A percentile compares a stretch with the other conserved stretches of the same genome.
Conservation (phyloP, 2,329 filamentous ascomycete species). For the Lachnellula occidentalis region DNA sequence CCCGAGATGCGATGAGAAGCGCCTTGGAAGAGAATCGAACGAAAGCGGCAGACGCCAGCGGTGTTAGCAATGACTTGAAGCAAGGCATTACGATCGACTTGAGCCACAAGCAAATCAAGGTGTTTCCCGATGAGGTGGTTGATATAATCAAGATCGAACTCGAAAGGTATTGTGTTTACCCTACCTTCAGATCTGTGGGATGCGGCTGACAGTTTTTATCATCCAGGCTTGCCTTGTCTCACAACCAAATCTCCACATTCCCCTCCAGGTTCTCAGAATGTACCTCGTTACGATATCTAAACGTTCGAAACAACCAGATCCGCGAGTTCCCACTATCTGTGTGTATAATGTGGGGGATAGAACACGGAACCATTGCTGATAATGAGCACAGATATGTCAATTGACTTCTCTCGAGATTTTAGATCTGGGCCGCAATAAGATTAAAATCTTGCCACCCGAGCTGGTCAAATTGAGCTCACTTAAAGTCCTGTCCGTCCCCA, state of each 20-base stretch:
- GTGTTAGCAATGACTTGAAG: slow-evolving; percentile 55
- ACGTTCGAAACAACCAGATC: slow-evolving; percentile 72
- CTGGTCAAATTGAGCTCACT: slow-evolving; percentile 77
- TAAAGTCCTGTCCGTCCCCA: slow-evolving; percentile 82
- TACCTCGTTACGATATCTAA: slow-evolving; percentile 72
- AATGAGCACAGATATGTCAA: slow-evolving; percentile 64
- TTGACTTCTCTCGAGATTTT: slow-evolving; percentile 85
- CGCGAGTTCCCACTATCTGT: slow-evolving; percentile 60
- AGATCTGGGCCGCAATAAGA: slow-evolving; percentile 84
- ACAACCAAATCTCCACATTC: slow-evolving; percentile 68
- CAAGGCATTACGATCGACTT: slow-evolving; percentile 70
- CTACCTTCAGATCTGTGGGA: background rate
- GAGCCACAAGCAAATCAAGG: slow-evolving; percentile 66
- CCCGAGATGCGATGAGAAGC: slow-evolving; percentile 60
- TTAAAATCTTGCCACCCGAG: slow-evolving; percentile 70
- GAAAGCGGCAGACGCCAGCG: slow-evolving; percentile 55
- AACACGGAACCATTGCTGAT: slow-evolving; percentile 9
- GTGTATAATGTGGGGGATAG: slow-evolving; percentile 30
- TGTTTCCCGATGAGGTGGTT: slow-evolving; percentile 33
- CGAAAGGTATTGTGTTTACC: slow-evolving; percentile 27
- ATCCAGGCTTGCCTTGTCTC: slow-evolving; percentile 68
- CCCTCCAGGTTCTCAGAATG: slow-evolving; percentile 70
- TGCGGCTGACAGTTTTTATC: slow-evolving; percentile 22
- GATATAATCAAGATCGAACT: slow-evolving; percentile 34
- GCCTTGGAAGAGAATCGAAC: slow-evolving; percentile 61